Conservation (phyloP, 2,329 filamentous ascomycete genomes). For the Cadophora luteo-olivacea region DNA sequence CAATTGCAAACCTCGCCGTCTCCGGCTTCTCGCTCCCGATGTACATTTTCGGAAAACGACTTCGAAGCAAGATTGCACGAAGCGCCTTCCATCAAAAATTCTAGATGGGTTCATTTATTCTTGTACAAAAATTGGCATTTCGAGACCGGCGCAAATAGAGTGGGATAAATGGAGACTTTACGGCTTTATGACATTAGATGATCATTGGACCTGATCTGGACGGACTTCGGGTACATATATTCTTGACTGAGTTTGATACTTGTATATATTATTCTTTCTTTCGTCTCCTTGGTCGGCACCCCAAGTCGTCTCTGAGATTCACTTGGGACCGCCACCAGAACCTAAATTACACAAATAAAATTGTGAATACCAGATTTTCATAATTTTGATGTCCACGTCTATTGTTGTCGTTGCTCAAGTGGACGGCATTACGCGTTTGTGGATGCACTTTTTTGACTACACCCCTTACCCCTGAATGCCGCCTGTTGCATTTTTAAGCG, state of each 20-base stretch:
- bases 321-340: not conserved
- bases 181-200: not conserved
- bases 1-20: slow-evolving; percentile 27
- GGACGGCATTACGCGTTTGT: not conserved
- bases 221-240: slow-evolving; percentile 18
- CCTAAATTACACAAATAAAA: not conserved
- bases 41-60: slow-evolving; percentile 41
- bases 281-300: not conserved
- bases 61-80: slow-evolving; percentile 32
- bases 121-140: not conserved
- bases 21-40: slow-evolving; percentile 36
- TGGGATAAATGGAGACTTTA: not conserved
- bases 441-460: not conserved
- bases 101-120: slow-evolving; percentile 15
- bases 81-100: slow-evolving; percentile 34
- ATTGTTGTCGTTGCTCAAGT: not conserved
- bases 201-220: not conserved
- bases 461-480: not conserved
- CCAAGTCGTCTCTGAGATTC: not conserved
- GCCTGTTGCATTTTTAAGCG: not conserved
- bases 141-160: not conserved
- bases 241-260: slow-evolving; percentile 17
- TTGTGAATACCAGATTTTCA: not conserved
- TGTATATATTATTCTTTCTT: slow-evolving; percentile 19
- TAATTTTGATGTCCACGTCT: not conserved